Conservation (phyloP, 140 eudicot species). For the Anethum foeniculum region DNA sequence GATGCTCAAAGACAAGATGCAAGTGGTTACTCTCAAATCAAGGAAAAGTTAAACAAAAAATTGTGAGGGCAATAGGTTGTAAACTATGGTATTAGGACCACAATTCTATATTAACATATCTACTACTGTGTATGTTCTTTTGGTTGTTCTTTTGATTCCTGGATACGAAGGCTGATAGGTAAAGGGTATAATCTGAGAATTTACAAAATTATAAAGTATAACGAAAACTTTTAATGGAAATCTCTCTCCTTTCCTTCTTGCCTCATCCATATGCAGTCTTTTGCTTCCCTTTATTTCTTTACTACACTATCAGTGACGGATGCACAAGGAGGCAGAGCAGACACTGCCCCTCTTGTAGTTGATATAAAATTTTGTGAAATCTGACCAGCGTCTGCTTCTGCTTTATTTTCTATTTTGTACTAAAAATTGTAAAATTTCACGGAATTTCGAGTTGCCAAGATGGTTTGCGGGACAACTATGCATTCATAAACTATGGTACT, state of each 20-base stretch:
- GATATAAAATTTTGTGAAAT: neutral
- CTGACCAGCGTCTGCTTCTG: neutral
- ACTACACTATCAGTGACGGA: neutral
- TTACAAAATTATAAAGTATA: neutral
- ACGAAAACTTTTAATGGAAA: neutral
- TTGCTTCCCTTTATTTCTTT: neutral
- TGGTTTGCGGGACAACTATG: neutral
- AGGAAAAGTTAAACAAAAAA: neutral
- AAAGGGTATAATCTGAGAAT: neutral
- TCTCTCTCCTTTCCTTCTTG: neutral
- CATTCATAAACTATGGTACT: neutral
- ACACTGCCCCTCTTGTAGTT: neutral
- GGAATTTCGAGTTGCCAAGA: neutral
- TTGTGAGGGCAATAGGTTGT: neutral
- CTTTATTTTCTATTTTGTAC: neutral
- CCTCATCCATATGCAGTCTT: neutral
- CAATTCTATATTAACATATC: neutral
- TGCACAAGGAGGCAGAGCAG: neutral
- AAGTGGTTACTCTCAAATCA: neutral
- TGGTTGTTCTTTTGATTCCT: neutral
- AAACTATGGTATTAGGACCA: neutral
- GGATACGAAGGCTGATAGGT: neutral
- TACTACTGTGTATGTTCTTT: neutral
- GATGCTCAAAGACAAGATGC: neutral
- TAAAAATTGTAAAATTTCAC: neutral